Base-by-base conservation (phyloP, 495 filamentous ascomycete genomes). In the Trichocladium uniseriatum region DNA sequence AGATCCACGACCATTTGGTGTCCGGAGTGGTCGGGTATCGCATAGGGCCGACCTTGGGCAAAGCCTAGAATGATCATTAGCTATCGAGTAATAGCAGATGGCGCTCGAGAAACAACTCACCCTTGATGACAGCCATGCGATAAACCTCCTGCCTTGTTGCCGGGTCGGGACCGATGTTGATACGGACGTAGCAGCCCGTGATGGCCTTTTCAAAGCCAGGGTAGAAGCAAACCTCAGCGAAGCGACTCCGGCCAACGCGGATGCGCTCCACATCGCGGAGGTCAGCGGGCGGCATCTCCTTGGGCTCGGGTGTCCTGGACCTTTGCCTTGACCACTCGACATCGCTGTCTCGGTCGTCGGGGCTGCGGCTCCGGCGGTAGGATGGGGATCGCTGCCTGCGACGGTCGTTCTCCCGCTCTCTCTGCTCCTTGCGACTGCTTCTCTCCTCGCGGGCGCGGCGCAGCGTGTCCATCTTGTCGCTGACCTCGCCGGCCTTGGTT, bases 391-490 rank as follows among this genome's bases (percentile, higher is more conserved):
- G 74, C 34, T 69, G 66, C 41, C 76, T 77, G 27, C 74, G 77
- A 37, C 80, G 78, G 54, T 82, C 79, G 24, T 74, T 74, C 54
- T 84, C 79, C 45, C 80, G 76, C 50, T 84, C 82, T 40, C 84
- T 75, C 37, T 83, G 78, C 48, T 87, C 84, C 53, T 82, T 77
- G 51, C 89, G 83, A 57, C 83, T 81, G 57, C 75, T 83, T 65
- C 87, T 89, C 68, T 95, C 83, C 55, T 89, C 87, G 52, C 90
- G 78, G 51, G 87, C 81, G 19, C 85, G 79, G 68, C 89, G 91
- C 58, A 94, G 86, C 3, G 78, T 80, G 49, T 94, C 88, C 49
- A 89, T 86, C 27, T 82, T 84, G 41, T 74, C 79, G 29, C 80
- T 86, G 1, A 81, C 77, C 61, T 89, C 85, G 48, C 87, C 87